A percentile compares a stretch with the other conserved stretches of the same genome.
phyloP scores from a whole-genome alignment of 2,329 filamentous ascomycete genomes.

The Xylaria arbuscula region DNA sequence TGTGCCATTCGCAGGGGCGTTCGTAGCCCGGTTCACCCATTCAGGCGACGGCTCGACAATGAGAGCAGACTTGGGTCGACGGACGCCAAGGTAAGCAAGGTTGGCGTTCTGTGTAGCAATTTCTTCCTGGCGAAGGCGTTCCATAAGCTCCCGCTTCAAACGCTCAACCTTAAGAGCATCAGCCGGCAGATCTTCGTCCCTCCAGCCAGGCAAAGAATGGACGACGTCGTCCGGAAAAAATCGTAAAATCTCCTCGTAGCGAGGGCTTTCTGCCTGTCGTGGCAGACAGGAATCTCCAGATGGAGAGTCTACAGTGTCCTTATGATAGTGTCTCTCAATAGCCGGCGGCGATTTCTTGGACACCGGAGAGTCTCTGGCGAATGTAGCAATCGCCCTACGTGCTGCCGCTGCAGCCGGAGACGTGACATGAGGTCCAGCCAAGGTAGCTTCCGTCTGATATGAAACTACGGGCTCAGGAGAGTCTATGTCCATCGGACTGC shows the following conservation, averaged over 20 bases:
- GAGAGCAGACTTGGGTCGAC: constrained; percentile 38
- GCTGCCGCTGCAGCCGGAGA: constrained; percentile 23
- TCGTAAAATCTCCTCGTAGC: constrained; percentile 38
- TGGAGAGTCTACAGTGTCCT: not conserved
- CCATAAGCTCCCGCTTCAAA: constrained; percentile 30
- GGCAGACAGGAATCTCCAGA: not conserved
- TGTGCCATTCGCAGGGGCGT: constrained; percentile 31
- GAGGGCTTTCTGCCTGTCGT: constrained; percentile 22
- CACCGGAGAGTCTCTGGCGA: constrained; percentile 20
- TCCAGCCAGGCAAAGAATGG: constrained; percentile 42
- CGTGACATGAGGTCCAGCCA: constrained; percentile 8
- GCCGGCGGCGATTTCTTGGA: not conserved
- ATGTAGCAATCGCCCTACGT: constrained; percentile 32
- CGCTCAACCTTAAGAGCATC: constrained; percentile 34
- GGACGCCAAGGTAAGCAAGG: constrained; percentile 42
- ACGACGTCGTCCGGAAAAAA: constrained; percentile 44
- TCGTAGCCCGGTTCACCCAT: constrained; percentile 42
- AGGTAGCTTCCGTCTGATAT: constrained; percentile 24
- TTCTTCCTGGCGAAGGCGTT: constrained; percentile 36
- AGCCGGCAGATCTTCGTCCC: constrained; percentile 31
- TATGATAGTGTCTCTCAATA: constrained; percentile 15
- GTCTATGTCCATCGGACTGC: constrained; percentile 33
- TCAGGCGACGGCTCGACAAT: constrained; percentile 39
- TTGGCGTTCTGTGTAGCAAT: constrained; percentile 19
- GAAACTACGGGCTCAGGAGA: constrained; percentile 15